Base-by-base conservation (phyloP, 2,329 filamentous ascomycete genomes). In the Colletotrichum eleusines region DNA sequence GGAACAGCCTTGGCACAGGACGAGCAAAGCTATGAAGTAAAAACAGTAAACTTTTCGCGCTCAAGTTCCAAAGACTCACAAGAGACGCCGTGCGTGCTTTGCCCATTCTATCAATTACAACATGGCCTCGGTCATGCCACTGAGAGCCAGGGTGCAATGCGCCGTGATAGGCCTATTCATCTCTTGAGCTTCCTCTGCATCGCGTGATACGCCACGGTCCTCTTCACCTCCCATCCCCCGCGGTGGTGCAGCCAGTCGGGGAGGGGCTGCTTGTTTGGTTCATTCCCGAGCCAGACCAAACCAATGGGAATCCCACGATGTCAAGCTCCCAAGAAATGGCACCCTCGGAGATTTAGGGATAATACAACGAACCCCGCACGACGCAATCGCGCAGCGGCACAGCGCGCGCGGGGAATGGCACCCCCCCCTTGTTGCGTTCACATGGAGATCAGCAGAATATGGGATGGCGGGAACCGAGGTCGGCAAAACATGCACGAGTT, bases 1-100 rank as follows among this genome's bases (percentile, higher is more conserved):
- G 90, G 89, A 84, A 63, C 35, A 71, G 48, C 31, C 69, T 71
- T 2, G 58, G 38, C n/a, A 35, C 26, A 28, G 69, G 69, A 1
- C 44, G 59, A 18, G 64, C 69, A 20, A 71, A 63, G 53, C 18
- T 71, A 40, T 71, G 69, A 23, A 48, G 31, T n/a, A n/a, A 31
- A 12, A n/a, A 23, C 51, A 31, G 33, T 31, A 11, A n/a, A 18
- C 40, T 33, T 3, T 11, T 23, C 28, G 18, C 46, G 46, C n/a
- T 6, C 16, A 38, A 12, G 50, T 28, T 5, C 2, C 1, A 40
- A 46, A 3, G 40, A 12, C 8, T 23, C 4, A 14, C 4, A 46
- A 48, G 28, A 40, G 6, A 42, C 5, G 5, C 26, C 7, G 26
- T 16, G 12, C 5, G 14, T 26, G 8, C 7, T 28, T 16, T 26